Base-by-base conservation (phyloP, 495 filamentous ascomycete genomes). In the Annulohypoxylon moriforme region DNA sequence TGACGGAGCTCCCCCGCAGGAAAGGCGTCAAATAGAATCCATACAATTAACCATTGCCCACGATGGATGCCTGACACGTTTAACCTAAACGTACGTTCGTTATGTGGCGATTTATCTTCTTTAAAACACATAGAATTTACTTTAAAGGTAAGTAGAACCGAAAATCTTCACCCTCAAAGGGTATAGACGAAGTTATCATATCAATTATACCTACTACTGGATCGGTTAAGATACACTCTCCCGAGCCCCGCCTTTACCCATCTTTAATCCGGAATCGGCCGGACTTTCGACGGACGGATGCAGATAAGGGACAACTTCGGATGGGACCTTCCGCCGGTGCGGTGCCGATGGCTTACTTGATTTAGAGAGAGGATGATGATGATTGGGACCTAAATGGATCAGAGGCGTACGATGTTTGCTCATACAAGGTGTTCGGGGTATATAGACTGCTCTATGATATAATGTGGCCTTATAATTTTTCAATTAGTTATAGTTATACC, bases 181-280 rank as follows among this genome's bases (percentile, higher is more conserved):
- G n/a, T n/a, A n/a, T n/a, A n/a, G n/a, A n/a, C n/a, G 40, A 44
- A 20, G 40, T 20, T 20, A 20, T 44, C 40, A 44, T 18, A 8
- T 16, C 11, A n/a, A 42, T n/a, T n/a, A 14, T 16, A 42, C 5
- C 38, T 38, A 11, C 38, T 13, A 38, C n/a, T n/a, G n/a, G n/a
- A n/a, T n/a, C n/a, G 34, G 5, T 42, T 1, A 16, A 42, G 16
- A 44, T 18, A 20, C 7, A 18, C n/a, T 18, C n/a, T 8, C 33
- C 16, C 9, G 38, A 57, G 47, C 66, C 66, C 66, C 66, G 58
- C 66, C 58, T 69, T 67, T 46, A 9, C 9, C 25, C 16, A 38
- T 47, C n/a, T n/a, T n/a, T n/a, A n/a, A n/a, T n/a, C 67, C 67
- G 67, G 67, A 34, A 69, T 69, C 67, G 67, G 67, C 67, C 60